Conservation (phyloP, 768 basidiomycete genomes). For the Neoboletus magnificus region DNA sequence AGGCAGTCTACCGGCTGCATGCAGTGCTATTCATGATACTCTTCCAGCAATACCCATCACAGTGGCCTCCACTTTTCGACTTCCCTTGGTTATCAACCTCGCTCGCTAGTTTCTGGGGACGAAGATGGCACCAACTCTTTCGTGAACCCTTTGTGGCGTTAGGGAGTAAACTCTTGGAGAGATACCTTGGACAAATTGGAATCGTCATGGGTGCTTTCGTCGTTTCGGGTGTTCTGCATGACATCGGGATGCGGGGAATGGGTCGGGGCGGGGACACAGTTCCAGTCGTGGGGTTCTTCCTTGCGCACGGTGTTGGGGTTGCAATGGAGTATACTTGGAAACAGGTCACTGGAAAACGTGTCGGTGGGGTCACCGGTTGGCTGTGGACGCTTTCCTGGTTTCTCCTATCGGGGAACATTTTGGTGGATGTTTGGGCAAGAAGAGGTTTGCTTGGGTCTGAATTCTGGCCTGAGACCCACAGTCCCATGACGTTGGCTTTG, state of each 20-base stretch:
- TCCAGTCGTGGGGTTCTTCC: conserved; percentile 48
- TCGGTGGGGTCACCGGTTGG: conserved; percentile 47
- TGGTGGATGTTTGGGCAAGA: conserved; percentile 44
- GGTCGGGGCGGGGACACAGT: conserved; percentile 47
- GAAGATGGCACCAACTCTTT: conserved; percentile 69
- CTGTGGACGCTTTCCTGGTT: conserved; percentile 53
- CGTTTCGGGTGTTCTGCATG: conserved; percentile 57
- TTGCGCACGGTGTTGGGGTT: conserved; percentile 53
- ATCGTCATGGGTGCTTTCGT: conserved; percentile 56
- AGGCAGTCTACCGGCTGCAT: conserved; percentile 39
- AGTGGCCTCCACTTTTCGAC: conserved; percentile 66
- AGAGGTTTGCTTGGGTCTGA: conserved; percentile 18
- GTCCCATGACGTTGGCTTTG: conserved; percentile 16
- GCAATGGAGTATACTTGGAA: conserved; percentile 49
- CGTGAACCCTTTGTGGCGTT: conserved; percentile 52
- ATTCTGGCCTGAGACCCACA: conserved; percentile 14
- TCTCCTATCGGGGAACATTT: conserved; percentile 42
- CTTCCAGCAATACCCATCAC: conserved; percentile 45
- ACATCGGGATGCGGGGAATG: conserved; percentile 57
- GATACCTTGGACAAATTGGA: conserved; percentile 46
- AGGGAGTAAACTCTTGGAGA: conserved; percentile 44
- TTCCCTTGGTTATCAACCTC: conserved; percentile 57
- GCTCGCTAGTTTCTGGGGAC: conserved; percentile 57
- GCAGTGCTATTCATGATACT: conserved; percentile 44
- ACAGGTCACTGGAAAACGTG: conserved; percentile 39